Evolutionary conservation across 352 stramenopile genomes (phyloP), one percentile per base, ranked within the genome.

Genomic region (Phytophthora citrophthora): DNA sequence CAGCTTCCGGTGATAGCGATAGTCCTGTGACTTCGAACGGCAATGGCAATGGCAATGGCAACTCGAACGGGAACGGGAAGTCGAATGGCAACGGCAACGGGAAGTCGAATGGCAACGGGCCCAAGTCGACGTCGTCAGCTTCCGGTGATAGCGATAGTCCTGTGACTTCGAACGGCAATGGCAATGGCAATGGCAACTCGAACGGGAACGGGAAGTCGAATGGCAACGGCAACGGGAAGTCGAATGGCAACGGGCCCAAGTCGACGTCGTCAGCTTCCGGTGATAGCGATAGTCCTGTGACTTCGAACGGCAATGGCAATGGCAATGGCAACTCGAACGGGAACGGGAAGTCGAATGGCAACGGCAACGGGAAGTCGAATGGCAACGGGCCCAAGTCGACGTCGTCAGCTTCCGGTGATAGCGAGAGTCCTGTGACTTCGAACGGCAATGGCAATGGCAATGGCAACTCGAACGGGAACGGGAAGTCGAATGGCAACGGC

Each of bases 391-490:
- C 16, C 9, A 49, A 29, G 20, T 49, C 43, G 20, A 27, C 43
- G 43, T 49, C 43, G 43, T 16, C 43, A 13, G 12, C 24, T 1
- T 18, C 13, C 34, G 12, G 15, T 39, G 26, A 15, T 15, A 41
- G 13, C 5, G 34, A 41, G 15, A 18, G 0, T 41, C 34, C 34
- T 41, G 34, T 1, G 3, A 41, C 9, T 5, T 18, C 12, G 11
- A 43, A 32, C 5, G 46, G 46, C n/a, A 51, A 36, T 38, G 24
- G 44, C 11, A 51, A 36, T 38, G 24, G 44, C 11, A 51, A 51
- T 39, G 44, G 26, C 10, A 38, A 29, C 15, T 26, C 24, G 12
- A 39, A 40, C 13, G 44, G 26, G 1, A 24, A 40, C 15, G 24
- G 24, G 11, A 38, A 39, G 4, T 1, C 34, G 34, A 40, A 40